These are phyloP conservation scores for Penicillium arizonense DNA, from an alignment of 495 filamentous ascomycete species.

Conservation along the genomic window DNA sequence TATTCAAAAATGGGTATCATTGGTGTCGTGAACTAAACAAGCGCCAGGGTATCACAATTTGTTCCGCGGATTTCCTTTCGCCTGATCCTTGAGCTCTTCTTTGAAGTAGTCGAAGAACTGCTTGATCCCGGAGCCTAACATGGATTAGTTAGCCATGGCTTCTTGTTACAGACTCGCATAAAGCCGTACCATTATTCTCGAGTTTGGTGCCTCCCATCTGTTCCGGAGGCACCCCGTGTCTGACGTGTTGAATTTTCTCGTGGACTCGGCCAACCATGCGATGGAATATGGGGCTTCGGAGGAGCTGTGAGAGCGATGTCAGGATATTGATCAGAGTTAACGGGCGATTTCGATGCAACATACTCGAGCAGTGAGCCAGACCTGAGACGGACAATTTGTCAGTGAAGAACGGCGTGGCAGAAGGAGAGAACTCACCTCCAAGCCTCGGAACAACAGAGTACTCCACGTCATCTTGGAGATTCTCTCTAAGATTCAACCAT, in stretches of 20 bases:
- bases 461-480: slow-evolving; percentile 19
- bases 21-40: slow-evolving; percentile 9
- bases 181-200: slow-evolving; percentile 42
- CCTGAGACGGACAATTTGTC: slow-evolving; percentile 17
- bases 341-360: slow-evolving; percentile 8
- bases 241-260: slow-evolving; percentile 49
- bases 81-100: slow-evolving; percentile 59
- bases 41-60: slow-evolving; percentile 25
- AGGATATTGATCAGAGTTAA: slow-evolving; percentile 15
- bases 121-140: slow-evolving; percentile 27
- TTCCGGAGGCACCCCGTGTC: slow-evolving; percentile 55
- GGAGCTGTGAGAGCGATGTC: slow-evolving; percentile 47
- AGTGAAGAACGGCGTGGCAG: slow-evolving; percentile 1
- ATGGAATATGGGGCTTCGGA: slow-evolving; percentile 60
- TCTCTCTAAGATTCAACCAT: neutral
- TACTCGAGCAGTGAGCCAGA: slow-evolving; percentile 45
- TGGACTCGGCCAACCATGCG: slow-evolving; percentile 55
- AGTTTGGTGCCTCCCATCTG: slow-evolving; percentile 57
- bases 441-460: slow-evolving; percentile 13
- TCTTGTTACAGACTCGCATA: slow-evolving; percentile 1
- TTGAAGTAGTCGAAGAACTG: slow-evolving; percentile 55
- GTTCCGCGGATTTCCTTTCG: slow-evolving; percentile 45
- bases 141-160: slow-evolving; percentile 12
- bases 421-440: slow-evolving; percentile 20
- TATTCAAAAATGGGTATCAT: slow-evolving; percentile 20